Base-by-base conservation (phyloP, 2,329 filamentous ascomycete species). In the Bipolaris oryzae region DNA sequence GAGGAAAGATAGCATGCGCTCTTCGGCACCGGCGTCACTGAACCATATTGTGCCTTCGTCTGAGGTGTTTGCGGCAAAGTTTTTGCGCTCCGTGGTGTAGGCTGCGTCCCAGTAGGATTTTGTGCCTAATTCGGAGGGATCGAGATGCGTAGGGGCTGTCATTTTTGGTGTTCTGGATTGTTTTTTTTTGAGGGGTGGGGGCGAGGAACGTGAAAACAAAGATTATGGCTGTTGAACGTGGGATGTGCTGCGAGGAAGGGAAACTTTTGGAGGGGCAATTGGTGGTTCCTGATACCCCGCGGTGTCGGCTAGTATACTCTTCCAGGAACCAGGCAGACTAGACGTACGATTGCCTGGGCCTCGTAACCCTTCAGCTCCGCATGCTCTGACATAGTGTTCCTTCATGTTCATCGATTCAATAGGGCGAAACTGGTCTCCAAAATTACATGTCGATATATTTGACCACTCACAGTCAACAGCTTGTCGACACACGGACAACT, bases 11-110 rank as follows among this genome's bases (percentile, higher is more conserved):
- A 96, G 77, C 57, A 96, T 87, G 71, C 93, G 93, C 60, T 87
- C 82, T 71, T 96, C 91, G 60, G 95, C 95, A 71, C 89, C 87
- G 31, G 92, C 90, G 79, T 98, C 95, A 74, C 92, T 89, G 83
- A 99, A 99, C 95, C 95, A 99, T 68, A 95, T 87, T 28, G 92
- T 96, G 64, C 94, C 94, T 57, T 89, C 89, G 80, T 96, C 91
- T 54, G 84, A 78, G 9, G 90, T 86, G 78, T 96, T 87, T 60
- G 84, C 76, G 51, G 85, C 78, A 76, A 93, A 86, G 78, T 95
- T 94, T 58, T 79, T 74, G 50, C 92, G 81, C 76, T 95, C 89
- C 64, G 80, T 83, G 1, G 82, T 80, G 80, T 96, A 95, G 61
- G 91, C 85, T 18, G 78, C 79, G 76, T 94, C 79, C 79, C 80